Evolutionary conservation across 257 asterid genomes (phyloP), one percentile per base, ranked within the genome.

Genomic region (Penstemon barbatus): DNA sequence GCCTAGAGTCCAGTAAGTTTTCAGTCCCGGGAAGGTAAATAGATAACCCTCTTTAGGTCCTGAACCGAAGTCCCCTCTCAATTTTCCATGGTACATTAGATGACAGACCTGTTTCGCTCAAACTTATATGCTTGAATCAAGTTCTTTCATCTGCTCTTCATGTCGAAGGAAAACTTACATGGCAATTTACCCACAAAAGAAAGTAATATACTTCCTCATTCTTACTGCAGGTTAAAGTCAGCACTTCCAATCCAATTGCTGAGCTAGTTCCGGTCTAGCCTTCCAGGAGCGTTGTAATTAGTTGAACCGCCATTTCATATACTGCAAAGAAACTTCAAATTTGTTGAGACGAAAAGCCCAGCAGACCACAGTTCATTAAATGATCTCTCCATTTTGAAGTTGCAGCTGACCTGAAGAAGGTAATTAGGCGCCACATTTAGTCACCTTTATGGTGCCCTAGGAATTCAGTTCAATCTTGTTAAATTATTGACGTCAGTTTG

Each of bases 201-300:
- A 44, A 74, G 45, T 53, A 42, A 65, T 76, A 8, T 54, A 55
- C 15, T 57, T 60, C 60, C 36, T 45, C 13, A 45, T 66, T 66
- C 36, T 74, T 68, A 44, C 62, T 78, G 80, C 88, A 90, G 97
- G 97, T 90, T 82, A 83, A 80, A 74, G 73, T 80, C 78, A 65
- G 82, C 57, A 50, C 79, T 76, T 80, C 95, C 81, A 85, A 69
- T 71, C 73, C 82, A 33, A 85, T 77, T 72, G 81, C 83, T 77
- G 81, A 82, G 81, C 89, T 95, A 77, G 83, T 91, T 82, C 78
- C 86, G 5, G 89, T 69, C 66, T 86, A 91, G 74, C 61, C 70
- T 74, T 63, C 75, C 62, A 4, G 41, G 69, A 61, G 63, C 11
- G 65, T 51, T 7, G 10, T 61, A 73, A 73, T 51, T 48, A 69